phyloP scores from a whole-genome alignment of 2,329 filamentous ascomycete species.

The Fusarium hainanense region DNA sequence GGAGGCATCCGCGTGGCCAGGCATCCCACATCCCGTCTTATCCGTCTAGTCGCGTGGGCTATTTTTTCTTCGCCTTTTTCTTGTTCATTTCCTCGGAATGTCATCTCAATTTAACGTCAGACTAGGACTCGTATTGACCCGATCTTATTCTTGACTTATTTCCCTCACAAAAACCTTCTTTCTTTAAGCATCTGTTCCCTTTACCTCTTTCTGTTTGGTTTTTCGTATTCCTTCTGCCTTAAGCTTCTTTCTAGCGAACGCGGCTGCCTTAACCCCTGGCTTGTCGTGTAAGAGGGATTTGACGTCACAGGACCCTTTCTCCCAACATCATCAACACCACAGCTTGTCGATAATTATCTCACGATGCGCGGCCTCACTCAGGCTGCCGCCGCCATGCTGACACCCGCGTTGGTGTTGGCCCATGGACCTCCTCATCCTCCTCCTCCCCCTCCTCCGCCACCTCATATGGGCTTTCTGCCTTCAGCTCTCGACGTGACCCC shows the following conservation, averaged over 20 bases:
- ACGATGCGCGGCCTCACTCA: slow-evolving; percentile 47
- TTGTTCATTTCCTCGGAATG: slow-evolving; percentile 17
- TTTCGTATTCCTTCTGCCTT: slow-evolving; percentile 29
- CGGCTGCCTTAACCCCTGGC: slow-evolving; percentile 11
- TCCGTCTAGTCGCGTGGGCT: slow-evolving; percentile 13
- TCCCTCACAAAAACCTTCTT: slow-evolving; percentile 12
- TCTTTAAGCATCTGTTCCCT: slow-evolving; percentile 1
- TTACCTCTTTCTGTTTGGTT: slow-evolving; percentile 5
- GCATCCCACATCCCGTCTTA: slow-evolving; percentile 33
- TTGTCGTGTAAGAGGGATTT: slow-evolving; percentile 13
- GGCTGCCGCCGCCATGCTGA: slow-evolving; percentile 46
- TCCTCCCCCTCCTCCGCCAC: slow-evolving; percentile 22
- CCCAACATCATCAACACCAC: neutral
- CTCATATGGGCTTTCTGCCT: slow-evolving; percentile 31
- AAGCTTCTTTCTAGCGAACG: slow-evolving; percentile 16
- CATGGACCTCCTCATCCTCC: slow-evolving; percentile 36
- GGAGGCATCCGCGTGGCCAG: slow-evolving; percentile 28
- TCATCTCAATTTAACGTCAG: slow-evolving; percentile 1
- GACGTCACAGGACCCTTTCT: neutral
- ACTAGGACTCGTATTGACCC: neutral
- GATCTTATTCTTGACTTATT: slow-evolving; percentile 2
- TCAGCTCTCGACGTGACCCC: slow-evolving; percentile 34
- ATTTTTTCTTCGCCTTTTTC: slow-evolving; percentile 16
- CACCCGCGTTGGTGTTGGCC: slow-evolving; percentile 39
- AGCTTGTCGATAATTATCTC: slow-evolving; percentile 11